A percentile compares a stretch with the other conserved stretches of the same genome.
Conservation (phyloP, 106 monocot genomes). For the Allium fistulosum region DNA sequence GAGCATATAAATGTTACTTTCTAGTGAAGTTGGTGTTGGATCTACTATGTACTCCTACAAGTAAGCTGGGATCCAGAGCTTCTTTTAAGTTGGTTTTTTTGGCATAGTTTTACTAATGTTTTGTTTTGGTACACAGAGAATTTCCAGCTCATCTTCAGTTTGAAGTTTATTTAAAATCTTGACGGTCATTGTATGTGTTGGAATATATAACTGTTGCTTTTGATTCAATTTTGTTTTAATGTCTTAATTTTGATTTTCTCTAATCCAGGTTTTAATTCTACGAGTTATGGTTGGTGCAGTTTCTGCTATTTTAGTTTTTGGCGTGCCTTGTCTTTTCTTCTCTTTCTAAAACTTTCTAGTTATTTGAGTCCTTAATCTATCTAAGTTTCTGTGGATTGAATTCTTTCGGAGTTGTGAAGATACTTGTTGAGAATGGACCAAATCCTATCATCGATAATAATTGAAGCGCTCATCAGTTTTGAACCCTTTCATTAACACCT, state of each 20-base stretch:
- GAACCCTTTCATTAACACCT: neutral
- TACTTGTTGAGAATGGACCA: conserved; percentile 1
- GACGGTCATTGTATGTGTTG: conserved; percentile 1
- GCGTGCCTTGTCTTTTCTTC: neutral
- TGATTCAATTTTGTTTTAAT: neutral
- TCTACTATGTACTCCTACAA: conserved; percentile 11
- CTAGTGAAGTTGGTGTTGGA: conserved; percentile 25
- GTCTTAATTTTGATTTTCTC: neutral
- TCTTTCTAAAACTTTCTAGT: neutral
- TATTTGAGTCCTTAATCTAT: neutral
- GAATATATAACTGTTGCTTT: neutral
- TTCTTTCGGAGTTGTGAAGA: neutral
- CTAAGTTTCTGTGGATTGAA: neutral
- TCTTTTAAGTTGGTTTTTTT: neutral
- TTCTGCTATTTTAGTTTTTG: neutral
- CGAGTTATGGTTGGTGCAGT: conserved; percentile 6
- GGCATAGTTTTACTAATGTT: neutral
- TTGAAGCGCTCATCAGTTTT: neutral
- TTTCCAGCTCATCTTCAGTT: conserved; percentile 6
- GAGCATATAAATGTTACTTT: conserved; percentile 33
- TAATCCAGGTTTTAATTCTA: neutral
- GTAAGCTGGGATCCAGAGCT: conserved; percentile 6
- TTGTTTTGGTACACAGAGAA: conserved; percentile 5
- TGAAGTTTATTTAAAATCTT: conserved; percentile 14
- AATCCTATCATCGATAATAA: neutral